Evolutionary conservation across 1,139 yeast genomes (phyloP), one percentile per base, ranked within the genome.

Genomic region (Pichia sp.): DNA sequence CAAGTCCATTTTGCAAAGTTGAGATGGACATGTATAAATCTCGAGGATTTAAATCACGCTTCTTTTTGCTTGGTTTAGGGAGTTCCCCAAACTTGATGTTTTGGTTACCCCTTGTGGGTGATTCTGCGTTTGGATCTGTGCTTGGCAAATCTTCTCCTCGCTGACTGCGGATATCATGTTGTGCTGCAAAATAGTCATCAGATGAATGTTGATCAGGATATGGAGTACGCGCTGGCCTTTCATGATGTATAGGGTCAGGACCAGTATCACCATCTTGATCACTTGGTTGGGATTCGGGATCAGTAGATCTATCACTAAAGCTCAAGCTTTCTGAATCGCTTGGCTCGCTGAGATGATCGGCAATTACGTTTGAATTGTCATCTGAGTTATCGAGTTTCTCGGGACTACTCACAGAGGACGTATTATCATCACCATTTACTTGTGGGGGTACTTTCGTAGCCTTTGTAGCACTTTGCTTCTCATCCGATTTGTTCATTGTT

Each of bases 21-120:
- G 85, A 79, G 46, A 86, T 81, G 2, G 95, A 85, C 60, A 81
- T 69, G 53, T 68, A 80, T 78, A 87, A 80, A 52, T 87, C 96
- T 34, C 82, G 75, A 1, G 96, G 96, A 23, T 78, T 78, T 10
- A 83, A 64, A 27, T 78, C 78, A 17, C 66, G 63, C 15, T 67
- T 60, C 20, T 72, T 52, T 14, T 42, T 41, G 30, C 13, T 41
- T 7, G 76, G 77, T 29, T 59, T 59, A 0, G 77, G 79, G 23
- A 70, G 53, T 26, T 46, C 51, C 1, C 58, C 69, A 51, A 67
- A 67, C 30, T 53, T 61, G 39, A 66, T 65, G 33, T 60, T 63
- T 4, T 40, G 37, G 13, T 20, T 20, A 15, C n/a, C 19, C 16
- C 27, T 25, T 4, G 17, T 25, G 5, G 27, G 27, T n/a, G n/a